Base-by-base conservation (phyloP, 2,329 filamentous ascomycete species). In the Colletotrichum cordylinicola region DNA sequence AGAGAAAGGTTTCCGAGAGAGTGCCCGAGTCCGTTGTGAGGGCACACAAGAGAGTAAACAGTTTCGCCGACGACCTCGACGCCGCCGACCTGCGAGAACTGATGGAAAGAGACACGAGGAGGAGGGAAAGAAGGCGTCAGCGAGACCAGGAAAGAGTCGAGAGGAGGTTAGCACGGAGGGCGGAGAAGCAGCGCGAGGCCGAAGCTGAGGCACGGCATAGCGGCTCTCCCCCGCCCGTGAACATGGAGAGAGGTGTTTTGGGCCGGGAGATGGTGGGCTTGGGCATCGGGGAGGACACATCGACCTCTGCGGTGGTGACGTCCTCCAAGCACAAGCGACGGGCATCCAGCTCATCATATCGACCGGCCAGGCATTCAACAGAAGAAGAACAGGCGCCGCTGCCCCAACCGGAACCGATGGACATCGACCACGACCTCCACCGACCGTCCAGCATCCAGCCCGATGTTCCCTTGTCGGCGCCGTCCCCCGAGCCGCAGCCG, bases 51-150 rank as follows among this genome's bases (percentile, higher is more conserved):
- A 85, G 91, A 80, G 85, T 94, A 82, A 85, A 95, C 85, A 86
- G 94, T 84, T 85, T 98, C 60, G 97, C 96, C 27, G 94, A 98
- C 82, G 94, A 95, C 75, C 88, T 99, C 70, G 95, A 95, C 84
- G 94, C 97, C 5, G 92, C 94, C 68, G 96, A 95, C 79, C 84
- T 99, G 52, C 91, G 96, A 74, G 94, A 98, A 82, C 88, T 98
- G 35, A 94, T 99, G 91, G 97, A 99, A 80, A 90, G 97, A 75
- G 97, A 99, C 81, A 90, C 93, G 78, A 91, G 96, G 80, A 91
- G 97, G 73, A 92, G 91, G 78, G 95, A 98, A 79, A 92, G 92
- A 82, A 96, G 94, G 84, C 91, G 90, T 69, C 88, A 90, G 73
- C 89, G 89, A 48, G 93, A 96, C 27, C 91, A 92, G 77, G 92